phyloP scores from a whole-genome alignment of 73 alveolate genomes.

The Paramecium caudatum region DNA sequence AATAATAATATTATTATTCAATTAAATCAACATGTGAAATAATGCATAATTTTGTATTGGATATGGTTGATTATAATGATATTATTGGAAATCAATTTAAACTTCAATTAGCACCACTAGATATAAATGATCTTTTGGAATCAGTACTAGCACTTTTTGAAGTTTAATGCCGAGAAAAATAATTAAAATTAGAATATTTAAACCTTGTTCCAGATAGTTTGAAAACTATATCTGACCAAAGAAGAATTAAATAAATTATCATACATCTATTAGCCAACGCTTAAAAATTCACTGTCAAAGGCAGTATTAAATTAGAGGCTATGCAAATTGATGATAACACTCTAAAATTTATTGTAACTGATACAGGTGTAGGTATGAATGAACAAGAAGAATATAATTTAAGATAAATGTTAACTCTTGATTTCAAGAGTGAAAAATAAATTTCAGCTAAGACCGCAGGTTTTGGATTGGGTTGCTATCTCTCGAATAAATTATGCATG shows the following conservation, averaged over 20 bases:
- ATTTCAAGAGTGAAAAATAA: not conserved
- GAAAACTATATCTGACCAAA: slow-evolving; percentile 58
- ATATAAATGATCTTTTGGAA: not conserved
- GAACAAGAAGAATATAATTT: not conserved
- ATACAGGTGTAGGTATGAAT: slow-evolving; percentile 29
- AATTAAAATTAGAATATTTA: not conserved
- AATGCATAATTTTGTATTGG: slow-evolving; percentile 33
- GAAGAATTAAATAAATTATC: slow-evolving; percentile 13
- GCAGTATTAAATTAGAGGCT: not conserved
- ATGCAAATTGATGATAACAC: not conserved
- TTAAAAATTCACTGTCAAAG: slow-evolving; percentile 3
- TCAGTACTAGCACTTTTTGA: not conserved
- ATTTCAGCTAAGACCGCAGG: slow-evolving; percentile 47
- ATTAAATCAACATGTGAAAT: slow-evolving; percentile 10
- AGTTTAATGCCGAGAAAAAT: not conserved
- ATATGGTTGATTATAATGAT: slow-evolving; percentile 59
- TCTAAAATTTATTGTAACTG: slow-evolving; percentile 8
- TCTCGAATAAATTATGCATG: slow-evolving; percentile 26
- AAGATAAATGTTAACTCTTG: not conserved
- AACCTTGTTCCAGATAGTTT: not conserved
- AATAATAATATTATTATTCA: not conserved
- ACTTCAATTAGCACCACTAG: slow-evolving; percentile 9
- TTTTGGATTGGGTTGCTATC: slow-evolving; percentile 58
- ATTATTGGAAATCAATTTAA: not conserved
- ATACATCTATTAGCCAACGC: slow-evolving; percentile 20